Percentiles rank a stretch among this genome's conserved stretches.
Evolutionary conservation across 371 early-diverging fungal genomes (phyloP).

Genomic region (Haplosporangium sp.): DNA sequence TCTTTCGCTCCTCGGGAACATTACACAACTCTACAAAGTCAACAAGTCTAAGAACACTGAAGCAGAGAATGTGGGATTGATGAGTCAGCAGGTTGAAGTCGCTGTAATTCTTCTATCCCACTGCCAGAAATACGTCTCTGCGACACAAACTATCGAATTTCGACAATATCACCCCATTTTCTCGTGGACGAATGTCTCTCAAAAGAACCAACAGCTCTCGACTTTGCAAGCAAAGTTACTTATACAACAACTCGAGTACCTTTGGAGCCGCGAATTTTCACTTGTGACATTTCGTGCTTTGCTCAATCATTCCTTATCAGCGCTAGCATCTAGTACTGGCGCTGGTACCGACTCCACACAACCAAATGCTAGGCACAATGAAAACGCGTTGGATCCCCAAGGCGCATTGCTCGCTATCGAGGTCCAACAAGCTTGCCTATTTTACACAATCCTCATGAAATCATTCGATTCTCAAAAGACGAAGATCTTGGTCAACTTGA

Average conservation of each 20-base stretch:
- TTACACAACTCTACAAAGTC: slow-evolving; percentile 58
- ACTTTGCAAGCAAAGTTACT: slow-evolving; percentile 59
- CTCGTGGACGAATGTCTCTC: slow-evolving; percentile 70
- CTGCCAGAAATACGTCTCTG: slow-evolving; percentile 61
- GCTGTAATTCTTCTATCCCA: slow-evolving; percentile 49
- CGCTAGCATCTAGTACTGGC: neutral
- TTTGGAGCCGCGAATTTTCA: slow-evolving; percentile 72
- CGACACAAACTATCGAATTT: slow-evolving; percentile 58
- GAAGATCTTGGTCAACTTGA: slow-evolving; percentile 68
- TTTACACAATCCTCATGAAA: slow-evolving; percentile 62
- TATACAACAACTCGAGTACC: slow-evolving; percentile 63
- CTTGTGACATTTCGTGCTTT: slow-evolving; percentile 58
- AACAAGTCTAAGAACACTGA: slow-evolving; percentile 12
- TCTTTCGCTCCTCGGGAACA: slow-evolving; percentile 69
- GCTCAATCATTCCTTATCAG: slow-evolving; percentile 44
- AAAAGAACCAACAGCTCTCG: slow-evolving; percentile 58
- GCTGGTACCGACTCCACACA: slow-evolving; percentile 9
- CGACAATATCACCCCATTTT: slow-evolving; percentile 74
- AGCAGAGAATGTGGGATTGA: neutral
- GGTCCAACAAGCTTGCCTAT: slow-evolving; percentile 61
- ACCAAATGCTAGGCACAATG: neutral
- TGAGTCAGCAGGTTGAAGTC: slow-evolving; percentile 48
- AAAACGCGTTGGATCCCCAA: slow-evolving; percentile 32
- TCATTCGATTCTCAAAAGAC: slow-evolving; percentile 62
- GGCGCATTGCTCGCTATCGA: slow-evolving; percentile 62